Evolutionary conservation across 2,329 filamentous ascomycete genomes (phyloP).

Genomic region (Calonectria honghensis): DNA sequence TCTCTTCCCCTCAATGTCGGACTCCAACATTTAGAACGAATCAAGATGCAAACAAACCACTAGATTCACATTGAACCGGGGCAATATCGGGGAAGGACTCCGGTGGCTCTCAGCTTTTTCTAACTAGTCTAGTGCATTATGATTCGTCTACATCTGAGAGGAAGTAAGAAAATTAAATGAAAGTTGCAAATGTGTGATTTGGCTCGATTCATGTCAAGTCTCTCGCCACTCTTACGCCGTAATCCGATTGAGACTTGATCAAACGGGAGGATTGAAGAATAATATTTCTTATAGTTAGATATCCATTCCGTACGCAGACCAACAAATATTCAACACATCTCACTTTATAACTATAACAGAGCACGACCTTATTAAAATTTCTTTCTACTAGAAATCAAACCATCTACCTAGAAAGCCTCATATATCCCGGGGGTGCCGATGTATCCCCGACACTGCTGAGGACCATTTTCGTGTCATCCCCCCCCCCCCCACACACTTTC

Average conservation of each 20-base stretch:
- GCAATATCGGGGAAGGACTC: slow-evolving; percentile 6
- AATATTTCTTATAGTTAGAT: neutral
- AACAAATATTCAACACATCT: neutral
- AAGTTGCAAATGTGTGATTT: too few species aligned
- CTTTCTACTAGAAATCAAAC: neutral
- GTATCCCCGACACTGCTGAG: neutral
- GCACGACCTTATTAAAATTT: neutral
- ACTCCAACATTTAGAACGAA: neutral
- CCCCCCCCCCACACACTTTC: too few species aligned
- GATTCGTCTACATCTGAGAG: too few species aligned
- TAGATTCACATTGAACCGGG: neutral
- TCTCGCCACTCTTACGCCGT: too few species aligned
- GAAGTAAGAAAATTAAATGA: too few species aligned
- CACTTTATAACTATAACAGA: neutral
- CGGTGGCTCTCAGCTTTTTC: neutral
- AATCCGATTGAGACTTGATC: too few species aligned
- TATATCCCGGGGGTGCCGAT: neutral
- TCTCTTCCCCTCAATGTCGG: neutral
- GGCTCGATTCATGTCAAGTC: too few species aligned
- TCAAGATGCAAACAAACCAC: neutral
- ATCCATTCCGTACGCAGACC: neutral
- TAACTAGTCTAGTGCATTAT: neutral
- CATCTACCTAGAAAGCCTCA: neutral
- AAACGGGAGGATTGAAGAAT: too few species aligned
- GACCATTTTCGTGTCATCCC: neutral